Evolutionary conservation across 1,139 yeast species (phyloP).

Genomic region (Lodderomyces elongisporus): DNA sequence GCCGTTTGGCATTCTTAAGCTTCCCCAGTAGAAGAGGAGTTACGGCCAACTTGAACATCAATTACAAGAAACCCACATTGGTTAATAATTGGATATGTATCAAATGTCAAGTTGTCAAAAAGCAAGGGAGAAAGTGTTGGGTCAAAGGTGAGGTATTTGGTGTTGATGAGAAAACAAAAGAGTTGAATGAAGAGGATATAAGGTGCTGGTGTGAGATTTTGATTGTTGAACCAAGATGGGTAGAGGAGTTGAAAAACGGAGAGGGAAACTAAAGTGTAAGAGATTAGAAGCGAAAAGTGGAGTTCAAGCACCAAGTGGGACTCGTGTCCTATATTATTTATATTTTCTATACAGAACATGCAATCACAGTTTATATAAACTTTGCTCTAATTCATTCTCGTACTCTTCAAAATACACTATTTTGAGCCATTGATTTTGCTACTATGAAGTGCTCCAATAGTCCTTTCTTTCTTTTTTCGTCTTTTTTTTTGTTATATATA

Average conservation of each 20-base stretch:
- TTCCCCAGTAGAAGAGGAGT: conserved; percentile 39
- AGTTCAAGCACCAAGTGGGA: too few species aligned
- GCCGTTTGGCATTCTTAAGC: conserved; percentile 48
- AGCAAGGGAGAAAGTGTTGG: conserved; percentile 40
- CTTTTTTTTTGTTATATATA: background rate
- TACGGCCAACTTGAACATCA: conserved; percentile 43
- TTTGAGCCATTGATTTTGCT: too few species aligned
- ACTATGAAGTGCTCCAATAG: too few species aligned
- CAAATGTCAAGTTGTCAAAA: conserved; percentile 29
- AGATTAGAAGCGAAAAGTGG: too few species aligned
- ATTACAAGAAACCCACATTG: conserved; percentile 36
- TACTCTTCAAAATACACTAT: too few species aligned
- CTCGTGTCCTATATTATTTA: too few species aligned
- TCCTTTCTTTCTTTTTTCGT: too few species aligned
- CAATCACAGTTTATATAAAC: too few species aligned
- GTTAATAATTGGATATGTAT: conserved; percentile 31
- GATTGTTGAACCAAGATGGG: conserved; percentile 47
- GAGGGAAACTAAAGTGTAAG: background rate
- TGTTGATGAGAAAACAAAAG: conserved; percentile 12
- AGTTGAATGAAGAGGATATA: conserved; percentile 16
- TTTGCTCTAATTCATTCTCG: too few species aligned
- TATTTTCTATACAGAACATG: too few species aligned
- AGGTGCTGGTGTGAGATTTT: conserved; percentile 40
- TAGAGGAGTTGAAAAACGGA: conserved; percentile 25
- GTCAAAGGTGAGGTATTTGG: conserved; percentile 37